A percentile compares a stretch with the other conserved stretches of the same genome.
phyloP scores from a whole-genome alignment of 148 eudicot species.

The Amaranthus palmeri region DNA sequence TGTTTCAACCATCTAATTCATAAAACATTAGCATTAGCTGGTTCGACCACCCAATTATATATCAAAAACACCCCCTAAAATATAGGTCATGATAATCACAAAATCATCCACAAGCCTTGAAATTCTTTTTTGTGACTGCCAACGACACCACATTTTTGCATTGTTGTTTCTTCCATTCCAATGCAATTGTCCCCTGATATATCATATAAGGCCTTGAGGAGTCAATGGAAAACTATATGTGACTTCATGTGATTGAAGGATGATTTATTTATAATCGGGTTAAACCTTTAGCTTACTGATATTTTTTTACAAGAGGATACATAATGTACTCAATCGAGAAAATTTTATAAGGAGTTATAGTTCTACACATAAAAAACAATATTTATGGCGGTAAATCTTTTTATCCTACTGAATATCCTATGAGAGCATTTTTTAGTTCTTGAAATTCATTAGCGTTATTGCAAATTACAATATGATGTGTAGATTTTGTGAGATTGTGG shows the following conservation, averaged over 20 bases:
- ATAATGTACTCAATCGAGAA: neutral
- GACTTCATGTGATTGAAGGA: neutral
- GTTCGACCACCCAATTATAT: too few species aligned
- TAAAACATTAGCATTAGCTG: too few species aligned
- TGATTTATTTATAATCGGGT: too few species aligned
- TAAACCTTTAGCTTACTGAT: too few species aligned
- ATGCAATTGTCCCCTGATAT: neutral
- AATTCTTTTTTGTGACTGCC: too few species aligned
- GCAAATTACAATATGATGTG: neutral
- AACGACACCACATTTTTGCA: too few species aligned
- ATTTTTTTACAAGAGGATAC: too few species aligned
- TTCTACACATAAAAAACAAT: neutral
- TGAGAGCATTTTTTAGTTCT: neutral
- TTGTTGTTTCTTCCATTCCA: neutral
- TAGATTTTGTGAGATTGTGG: neutral
- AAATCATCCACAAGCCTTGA: too few species aligned
- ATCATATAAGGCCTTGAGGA: neutral
- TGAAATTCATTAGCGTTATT: neutral
- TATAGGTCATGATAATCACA: too few species aligned
- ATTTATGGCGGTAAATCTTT: neutral
- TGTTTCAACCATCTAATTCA: too few species aligned
- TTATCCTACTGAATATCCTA: neutral
- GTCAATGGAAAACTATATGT: neutral
- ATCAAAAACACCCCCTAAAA: too few species aligned
- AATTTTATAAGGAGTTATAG: neutral